Base-by-base conservation (phyloP, 2,329 filamentous ascomycete species). In the Kalmusia sp. region DNA sequence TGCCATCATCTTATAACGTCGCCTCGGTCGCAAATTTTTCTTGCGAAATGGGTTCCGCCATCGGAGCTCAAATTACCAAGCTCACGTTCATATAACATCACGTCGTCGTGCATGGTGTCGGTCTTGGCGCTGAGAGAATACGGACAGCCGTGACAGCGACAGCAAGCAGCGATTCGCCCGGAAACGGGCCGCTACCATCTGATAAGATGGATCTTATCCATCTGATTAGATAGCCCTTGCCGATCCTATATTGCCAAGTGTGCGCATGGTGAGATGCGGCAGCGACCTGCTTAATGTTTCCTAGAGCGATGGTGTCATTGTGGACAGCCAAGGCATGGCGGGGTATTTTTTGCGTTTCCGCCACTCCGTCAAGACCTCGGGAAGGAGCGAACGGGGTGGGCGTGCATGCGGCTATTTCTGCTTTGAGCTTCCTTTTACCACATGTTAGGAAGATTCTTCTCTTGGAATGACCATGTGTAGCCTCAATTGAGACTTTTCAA, bases 191-290 rank as follows among this genome's bases (percentile, higher is more conserved):
- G 17, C 30, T 37, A 12, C 11, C 37, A 31, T 28, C 50, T 58
- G 51, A 60, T 54, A 43, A 57, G 55, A 61, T 61, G 49, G 6
- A 64, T 62, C 54, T 67, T 62, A 67, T 65, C 62, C 61, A 62
- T 62, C 60, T 55, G 63, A 67, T 67, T 63, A 65, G 61, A 60
- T 49, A 57, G 55, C 53, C 40, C 47, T 48, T 46, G 51, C 22
- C 22, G 7, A 25, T 30, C 44, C 44, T 15, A 37, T 28, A 7
- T 28, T 47, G 44, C 44, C 44, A 47, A 47, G 44, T 3, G 24
- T 22, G 27, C 27, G 27, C 6, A 28, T 7, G 27, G 6, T 12
- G 27, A 12, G 44, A 24, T 19, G 44, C 33, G 15, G 3, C 44
- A 38, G n/a, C 31, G 33, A 47, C 44, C 44, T 47, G 31, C 44